Percentiles rank a stretch among this genome's conserved stretches.
phyloP scores from a whole-genome alignment of 2,329 filamentous ascomycete genomes.

The Paecilomyces formosus region DNA sequence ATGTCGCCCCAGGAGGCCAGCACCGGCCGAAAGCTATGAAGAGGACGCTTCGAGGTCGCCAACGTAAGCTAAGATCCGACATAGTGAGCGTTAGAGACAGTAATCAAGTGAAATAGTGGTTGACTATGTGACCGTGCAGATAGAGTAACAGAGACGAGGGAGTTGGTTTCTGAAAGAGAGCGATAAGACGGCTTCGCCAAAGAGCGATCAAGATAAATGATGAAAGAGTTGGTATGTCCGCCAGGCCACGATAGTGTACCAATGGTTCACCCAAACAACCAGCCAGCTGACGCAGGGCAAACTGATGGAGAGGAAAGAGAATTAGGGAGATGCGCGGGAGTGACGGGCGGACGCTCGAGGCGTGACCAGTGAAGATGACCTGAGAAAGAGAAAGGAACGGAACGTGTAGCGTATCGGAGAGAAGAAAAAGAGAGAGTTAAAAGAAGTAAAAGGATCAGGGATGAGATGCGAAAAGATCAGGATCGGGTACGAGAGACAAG shows the following conservation, averaged over 20 bases:
- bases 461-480: constrained; percentile 1
- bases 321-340: background rate
- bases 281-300: background rate
- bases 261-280: constrained; percentile 5
- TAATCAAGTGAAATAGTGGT: constrained; percentile 5
- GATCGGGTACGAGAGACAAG: constrained; percentile 6
- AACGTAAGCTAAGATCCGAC: constrained; percentile 27
- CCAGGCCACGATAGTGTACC: constrained; percentile 2
- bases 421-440: background rate
- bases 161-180: constrained; percentile 11
- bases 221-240: constrained; percentile 4
- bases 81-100: constrained; percentile 31
- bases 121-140: background rate
- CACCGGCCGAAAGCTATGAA: constrained; percentile 3
- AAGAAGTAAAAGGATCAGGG: background rate
- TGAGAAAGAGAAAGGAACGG: constrained; percentile 1
- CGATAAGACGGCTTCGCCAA: constrained; percentile 7
- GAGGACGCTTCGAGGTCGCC: constrained; percentile 5
- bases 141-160: constrained; percentile 2
- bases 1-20: constrained; percentile 6
- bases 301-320: background rate
- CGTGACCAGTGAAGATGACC: constrained; percentile 1
- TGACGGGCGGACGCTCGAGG: background rate
- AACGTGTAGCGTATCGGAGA: background rate
- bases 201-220: constrained; percentile 13